Base-by-base conservation (phyloP, 129 eudicot genomes). In the Pittosporum tobira region DNA sequence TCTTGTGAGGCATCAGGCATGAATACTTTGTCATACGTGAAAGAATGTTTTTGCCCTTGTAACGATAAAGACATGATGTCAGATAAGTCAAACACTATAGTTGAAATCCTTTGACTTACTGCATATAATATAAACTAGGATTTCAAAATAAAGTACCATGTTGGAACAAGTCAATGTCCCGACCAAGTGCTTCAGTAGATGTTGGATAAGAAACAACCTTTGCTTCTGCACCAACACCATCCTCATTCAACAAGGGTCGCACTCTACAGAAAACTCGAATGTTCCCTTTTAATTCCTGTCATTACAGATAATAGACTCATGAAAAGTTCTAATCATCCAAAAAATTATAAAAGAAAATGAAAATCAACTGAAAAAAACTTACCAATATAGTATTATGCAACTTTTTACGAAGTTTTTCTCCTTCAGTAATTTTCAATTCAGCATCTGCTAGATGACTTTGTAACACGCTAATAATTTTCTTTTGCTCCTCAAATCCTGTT, bases 241-340 rank as follows among this genome's bases (percentile, higher is more conserved):
- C 99, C 42, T 93, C 94, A 44, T 71, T 72, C 65, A 93, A 69
- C 30, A 81, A 51, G 29, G 99, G 99, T 14, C 99, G 78, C 43
- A 93, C 99, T 73, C 99, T 76, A 64, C 99, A 93, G 71, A 93
- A 93, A 19, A 93, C 99, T 51, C 99, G 75, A 24, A 93, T 93
- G 62, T 84, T 93, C 52, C 99, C 99, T 79, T 93, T 93, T 47
- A 93, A 52, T 72, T 93, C 99, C 99, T 93, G 86, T 13, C 45
- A 10, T 14, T 25, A 29, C 52, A 59, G 24, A 57, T 16, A 51
- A 9, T 51, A 57, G 2, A 26, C 49, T 54, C 26, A 37, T 67
- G n/a, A 40, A 25, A 46, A 61, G 7, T 22, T 53, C 38, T 48
- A 9, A 0, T 28, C 57, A 63, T 7, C 14, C 34, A 16, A 56